Evolutionary conservation across 331 rosid genomes (phyloP).

Genomic region (Rosa hybrid): DNA sequence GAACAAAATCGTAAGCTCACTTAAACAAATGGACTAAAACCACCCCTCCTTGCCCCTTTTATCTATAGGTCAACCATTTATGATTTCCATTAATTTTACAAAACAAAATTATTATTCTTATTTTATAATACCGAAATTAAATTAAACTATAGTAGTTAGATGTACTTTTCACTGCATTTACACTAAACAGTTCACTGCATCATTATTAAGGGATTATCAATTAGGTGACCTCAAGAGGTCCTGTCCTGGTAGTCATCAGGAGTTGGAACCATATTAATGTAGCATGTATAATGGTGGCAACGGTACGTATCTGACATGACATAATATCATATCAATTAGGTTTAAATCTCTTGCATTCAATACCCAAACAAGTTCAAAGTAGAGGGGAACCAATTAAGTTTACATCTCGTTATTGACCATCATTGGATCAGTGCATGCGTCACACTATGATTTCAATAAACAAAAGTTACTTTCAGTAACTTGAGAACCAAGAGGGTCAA

Average conservation of each 20-base stretch:
- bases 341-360: neutral
- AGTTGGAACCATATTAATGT: neutral
- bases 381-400: neutral
- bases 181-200: neutral
- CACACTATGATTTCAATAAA: neutral
- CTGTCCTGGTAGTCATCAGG: neutral
- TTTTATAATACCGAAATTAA: no score
- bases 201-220: neutral
- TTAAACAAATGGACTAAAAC: no score
- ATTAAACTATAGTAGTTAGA: neutral
- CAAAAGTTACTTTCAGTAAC: neutral
- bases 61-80: no score
- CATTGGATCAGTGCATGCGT: neutral
- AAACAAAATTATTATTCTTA: no score
- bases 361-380: neutral
- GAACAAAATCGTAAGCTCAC: no score
- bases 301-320: neutral
- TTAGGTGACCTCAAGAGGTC: neutral
- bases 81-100: neutral
- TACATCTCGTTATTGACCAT: neutral
- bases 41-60: no score
- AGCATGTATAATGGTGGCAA: neutral
- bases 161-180: neutral
- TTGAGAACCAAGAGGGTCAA: neutral
- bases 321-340: neutral